phyloP scores from a whole-genome alignment of 129 eudicot genomes.

The Centrapalus pauciflorus region DNA sequence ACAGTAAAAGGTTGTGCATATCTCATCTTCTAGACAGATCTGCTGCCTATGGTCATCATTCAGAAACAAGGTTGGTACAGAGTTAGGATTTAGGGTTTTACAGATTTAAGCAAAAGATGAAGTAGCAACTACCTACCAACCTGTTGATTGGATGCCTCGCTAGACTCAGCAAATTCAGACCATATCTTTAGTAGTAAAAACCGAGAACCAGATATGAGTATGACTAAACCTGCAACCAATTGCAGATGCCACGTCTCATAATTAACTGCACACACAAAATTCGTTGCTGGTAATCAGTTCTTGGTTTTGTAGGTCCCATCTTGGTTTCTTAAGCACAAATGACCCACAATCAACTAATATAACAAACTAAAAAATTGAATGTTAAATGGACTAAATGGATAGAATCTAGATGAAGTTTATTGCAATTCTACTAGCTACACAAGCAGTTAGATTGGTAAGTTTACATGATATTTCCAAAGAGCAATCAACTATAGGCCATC shows the following conservation, averaged over 20 bases:
- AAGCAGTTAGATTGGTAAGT: background rate
- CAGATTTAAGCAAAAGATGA: background rate
- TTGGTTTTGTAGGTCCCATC: slow-evolving; percentile 8
- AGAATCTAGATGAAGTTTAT: background rate
- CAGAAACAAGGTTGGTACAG: background rate
- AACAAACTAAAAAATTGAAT: too few species aligned
- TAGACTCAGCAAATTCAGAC: slow-evolving; percentile 94
- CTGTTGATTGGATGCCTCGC: slow-evolving; percentile 89
- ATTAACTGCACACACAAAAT: slow-evolving; percentile 45
- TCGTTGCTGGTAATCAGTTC: slow-evolving; percentile 1
- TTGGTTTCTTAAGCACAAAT: background rate
- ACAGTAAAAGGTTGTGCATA: too few species aligned
- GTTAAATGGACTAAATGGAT: too few species aligned
- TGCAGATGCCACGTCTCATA: slow-evolving; percentile 76
- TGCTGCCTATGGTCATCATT: background rate
- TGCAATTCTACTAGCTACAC: background rate
- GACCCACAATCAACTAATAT: slow-evolving; percentile 8
- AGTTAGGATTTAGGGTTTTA: background rate
- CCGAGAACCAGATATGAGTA: slow-evolving; percentile 72
- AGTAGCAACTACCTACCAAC: too few species aligned
- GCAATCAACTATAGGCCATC: slow-evolving; percentile 70
- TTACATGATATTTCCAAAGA: slow-evolving; percentile 64
- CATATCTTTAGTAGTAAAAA: slow-evolving; percentile 62
- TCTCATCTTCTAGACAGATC: too few species aligned
- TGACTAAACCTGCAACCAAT: slow-evolving; percentile 63